Evolutionary conservation across 164 flowering plant species (phyloP), one percentile per base, ranked within the genome.

Genomic region (Stephania japonica): DNA sequence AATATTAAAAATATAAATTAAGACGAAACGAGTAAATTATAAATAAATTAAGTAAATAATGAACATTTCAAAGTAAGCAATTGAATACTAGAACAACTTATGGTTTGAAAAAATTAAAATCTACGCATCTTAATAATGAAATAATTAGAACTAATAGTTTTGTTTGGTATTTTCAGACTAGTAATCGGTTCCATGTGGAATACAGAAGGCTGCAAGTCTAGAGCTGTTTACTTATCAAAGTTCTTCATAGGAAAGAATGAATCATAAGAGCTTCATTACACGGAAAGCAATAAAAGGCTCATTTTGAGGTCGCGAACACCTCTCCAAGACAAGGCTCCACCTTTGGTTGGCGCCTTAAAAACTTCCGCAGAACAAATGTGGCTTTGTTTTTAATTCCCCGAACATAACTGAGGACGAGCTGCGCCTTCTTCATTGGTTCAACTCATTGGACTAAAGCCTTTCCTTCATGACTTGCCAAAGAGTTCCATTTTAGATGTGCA

Each of bases 301-400:
- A 38, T 59, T 64, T 43, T 74, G 19, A 49, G 26, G 26, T 68
- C 53, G 9, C 61, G 4, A 27, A 14, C 43, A 38, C 26, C 69
- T 24, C 23, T 10, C 42, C 72, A 25, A 68, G 49, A 68, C 44
- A 38, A n/a, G 41, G 43, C 67, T 11, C 84, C 92, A 65, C 94
- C 94, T 38, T 76, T 90, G 62, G 88, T 90, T 69, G 73, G 76
- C 80, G 93, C 97, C 44, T 65, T 92, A 71, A 80, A 87, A 82
- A 69, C 79, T 72, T 85, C 91, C 24, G 93, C 91, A 6, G 74
- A 83, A 68, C 81, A 85, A 75, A 81, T 78, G 87, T 77, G 67
- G 95, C 95, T n/a, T 18, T 79, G 85, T 68, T 88, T 92, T 75
- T 91, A 90, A 76, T 92, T 92, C 74, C 97, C 95, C 0, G 97